Evolutionary conservation across 768 basidiomycete species (phyloP), one percentile per base, ranked within the genome.

Genomic region (Leucosporidium scottii): DNA sequence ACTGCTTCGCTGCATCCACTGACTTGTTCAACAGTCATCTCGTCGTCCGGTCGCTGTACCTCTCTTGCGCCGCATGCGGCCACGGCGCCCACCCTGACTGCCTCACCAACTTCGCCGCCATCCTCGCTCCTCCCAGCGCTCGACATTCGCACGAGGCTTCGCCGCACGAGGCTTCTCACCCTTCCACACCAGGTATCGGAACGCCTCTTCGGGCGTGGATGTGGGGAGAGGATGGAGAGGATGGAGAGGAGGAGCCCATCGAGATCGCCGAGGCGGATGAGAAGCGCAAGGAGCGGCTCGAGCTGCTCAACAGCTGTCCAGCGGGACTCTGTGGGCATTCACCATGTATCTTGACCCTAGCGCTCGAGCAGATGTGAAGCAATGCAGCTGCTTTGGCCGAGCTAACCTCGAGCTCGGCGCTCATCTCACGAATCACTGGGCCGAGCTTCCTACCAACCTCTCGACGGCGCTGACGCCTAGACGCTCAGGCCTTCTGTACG

Each of bases 161-260:
- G 5, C 69, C 71, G 4, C n/a, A 44, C 53, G 64, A 67, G 23
- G 8, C 17, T 13, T 68, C 67, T 1, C 55, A 68, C 3, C 71
- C 71, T 0, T 72, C 71, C 6, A 72, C 71, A 13, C 71, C 71
- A 0, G 71, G 71, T 3, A 59, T 72, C 58, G 61, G 47, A 1
- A 66, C 67, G 18, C 71, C 71, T 0, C 3, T 66, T 5, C 64
- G 62, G 1, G 13, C 28, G 0, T 72, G 71, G 71, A 54, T 72
- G 53, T 72, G 55, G 64, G 61, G 71, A 0, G 67, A 66, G 23
- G 49, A 54, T 8, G 39, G 39, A 1, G 61, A 34, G 17, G 31
- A 36, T 28, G 36, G 23, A 4, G 59, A 59, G 39, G 44, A 27
- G 15, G 44, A 47, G n/a, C 25, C 6, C 49, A 50, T 51, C 23